These are phyloP conservation scores for Gossypium sturtianum DNA, from an alignment of 345 rosid species.

Conservation along the genomic window DNA sequence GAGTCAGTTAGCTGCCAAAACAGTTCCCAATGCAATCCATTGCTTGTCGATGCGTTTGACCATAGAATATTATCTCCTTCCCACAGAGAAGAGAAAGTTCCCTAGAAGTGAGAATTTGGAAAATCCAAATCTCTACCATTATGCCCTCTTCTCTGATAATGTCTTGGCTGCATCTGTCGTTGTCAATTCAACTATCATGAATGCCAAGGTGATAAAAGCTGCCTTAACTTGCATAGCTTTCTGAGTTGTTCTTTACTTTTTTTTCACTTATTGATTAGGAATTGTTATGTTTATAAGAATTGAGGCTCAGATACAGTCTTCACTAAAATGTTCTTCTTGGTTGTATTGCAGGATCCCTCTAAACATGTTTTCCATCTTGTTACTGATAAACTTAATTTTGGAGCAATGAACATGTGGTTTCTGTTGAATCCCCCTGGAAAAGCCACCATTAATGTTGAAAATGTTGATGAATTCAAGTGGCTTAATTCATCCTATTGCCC, in stretches of 20 bases:
- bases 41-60: constrained; percentile 95
- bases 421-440: constrained; percentile 88
- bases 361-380: constrained; percentile 96
- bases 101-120: constrained; percentile 83
- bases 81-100: constrained; percentile 80
- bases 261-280: neutral
- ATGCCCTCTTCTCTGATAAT: constrained; percentile 98
- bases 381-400: constrained; percentile 88
- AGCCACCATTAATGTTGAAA: constrained; percentile 91
- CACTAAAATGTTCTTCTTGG: constrained; percentile 10
- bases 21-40: constrained; percentile 91
- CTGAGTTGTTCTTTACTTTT: neutral
- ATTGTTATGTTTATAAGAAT: neutral
- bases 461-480: constrained; percentile 97
- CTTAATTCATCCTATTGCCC: constrained; percentile 98
- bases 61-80: constrained; percentile 81
- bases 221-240: neutral
- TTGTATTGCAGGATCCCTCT: constrained; percentile 73
- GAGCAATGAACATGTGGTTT: constrained; percentile 99
- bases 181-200: constrained; percentile 87
- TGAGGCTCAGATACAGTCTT: constrained; percentile 5
- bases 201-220: constrained; percentile 66
- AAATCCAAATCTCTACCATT: constrained; percentile 80
- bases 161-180: constrained; percentile 99
- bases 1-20: constrained; percentile 97